Conservation (phyloP, 2,329 filamentous ascomycete species). For the Apiospora marii region DNA sequence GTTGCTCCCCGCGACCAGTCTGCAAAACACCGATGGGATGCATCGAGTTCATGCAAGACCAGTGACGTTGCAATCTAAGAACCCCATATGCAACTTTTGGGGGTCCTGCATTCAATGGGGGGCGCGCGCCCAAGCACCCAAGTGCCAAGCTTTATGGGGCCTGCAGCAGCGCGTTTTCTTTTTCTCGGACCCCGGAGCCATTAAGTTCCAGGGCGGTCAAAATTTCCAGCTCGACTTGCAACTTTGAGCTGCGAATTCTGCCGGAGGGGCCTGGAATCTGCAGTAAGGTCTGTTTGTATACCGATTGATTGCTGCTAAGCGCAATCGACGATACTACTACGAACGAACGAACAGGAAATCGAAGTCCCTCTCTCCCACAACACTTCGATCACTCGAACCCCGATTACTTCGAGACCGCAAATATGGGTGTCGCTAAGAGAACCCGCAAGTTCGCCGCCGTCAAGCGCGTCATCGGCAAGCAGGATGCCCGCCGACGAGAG, state of each 20-base stretch:
- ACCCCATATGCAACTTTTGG: constrained; percentile 17
- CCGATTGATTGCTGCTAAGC: neutral
- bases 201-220: constrained; percentile 19
- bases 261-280: constrained; percentile 11
- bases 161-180: neutral
- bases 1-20: constrained; percentile 11
- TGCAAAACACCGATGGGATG: neutral
- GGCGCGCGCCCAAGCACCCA: neutral
- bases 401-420: constrained; percentile 25
- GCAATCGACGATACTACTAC: neutral
- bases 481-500: constrained; percentile 82
- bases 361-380: neutral
- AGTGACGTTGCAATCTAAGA: constrained; percentile 10
- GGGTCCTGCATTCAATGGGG: constrained; percentile 21
- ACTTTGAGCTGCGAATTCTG: constrained; percentile 20
- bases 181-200: constrained; percentile 14
- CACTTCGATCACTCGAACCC: neutral
- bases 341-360: neutral
- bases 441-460: constrained; percentile 88
- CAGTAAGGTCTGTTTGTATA: neutral
- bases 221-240: constrained; percentile 18
- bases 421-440: constrained; percentile 88
- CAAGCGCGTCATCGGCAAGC: constrained; percentile 83
- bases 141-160: neutral
- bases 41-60: constrained; percentile 12